Base-by-base conservation (phyloP, 176 grass and related monocot genomes). In the Musa schizocarpa region DNA sequence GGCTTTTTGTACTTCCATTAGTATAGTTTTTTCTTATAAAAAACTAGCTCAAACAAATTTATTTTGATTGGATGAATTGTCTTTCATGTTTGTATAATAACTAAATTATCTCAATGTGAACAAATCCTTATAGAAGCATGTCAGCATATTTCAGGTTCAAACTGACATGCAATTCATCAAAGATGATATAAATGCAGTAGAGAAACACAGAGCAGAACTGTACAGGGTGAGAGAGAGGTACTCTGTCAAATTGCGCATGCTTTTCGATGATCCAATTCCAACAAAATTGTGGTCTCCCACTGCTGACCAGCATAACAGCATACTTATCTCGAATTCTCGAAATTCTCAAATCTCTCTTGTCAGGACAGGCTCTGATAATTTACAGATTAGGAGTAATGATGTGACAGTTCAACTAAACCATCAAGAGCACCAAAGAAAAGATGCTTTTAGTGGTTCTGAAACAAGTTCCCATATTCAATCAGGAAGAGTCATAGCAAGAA, bases 111-210 rank as follows among this genome's bases (percentile, higher is more conserved):
- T 56, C 78, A 52, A 76, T 56, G 25, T 53, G 74, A 26, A 34
- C 21, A 65, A 65, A 65, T 10, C 56, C 9, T 26, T 23, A 26
- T 9, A 26, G 21, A 65, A 26, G 22, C 80, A 69, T 80, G 24
- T 29, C 48, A 22, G 29, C 16, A 68, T 65, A 59, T 48, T 55
- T 65, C 85, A 99, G 96, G 92, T 99, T 76, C 96, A 99, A 89
- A 95, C 82, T 91, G 91, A 99, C 65, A 76, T 99, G 51, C 96
- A 99, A 48, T 99, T 89, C 76, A 94, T 99, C 77, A 99, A 99
- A 89, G 96, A 99, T 74, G 96, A 99, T 85, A 92, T 99, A 87
- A 83, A 79, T 27, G 72, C 82, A 21, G 91, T 99, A 76, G 88
- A 99, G 65, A 91, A 86, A 63, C 88, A 94, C 82, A 88, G 88